Evolutionary conservation across 2,329 filamentous ascomycete species (phyloP), one percentile per base, ranked within the genome.

Genomic region (Calonectria ilicicola): DNA sequence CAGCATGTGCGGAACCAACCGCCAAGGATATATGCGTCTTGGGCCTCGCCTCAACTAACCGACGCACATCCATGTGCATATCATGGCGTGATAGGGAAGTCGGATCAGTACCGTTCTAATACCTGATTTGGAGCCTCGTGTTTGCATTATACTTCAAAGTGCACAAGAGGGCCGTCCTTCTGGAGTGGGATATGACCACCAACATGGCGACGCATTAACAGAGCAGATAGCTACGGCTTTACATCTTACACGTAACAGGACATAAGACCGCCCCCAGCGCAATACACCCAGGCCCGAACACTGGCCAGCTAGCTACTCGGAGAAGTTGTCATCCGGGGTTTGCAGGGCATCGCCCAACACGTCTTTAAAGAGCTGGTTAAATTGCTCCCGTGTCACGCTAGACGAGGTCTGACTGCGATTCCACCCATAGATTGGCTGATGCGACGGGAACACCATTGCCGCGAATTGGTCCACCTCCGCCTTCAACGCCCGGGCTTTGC

Each of bases 221-320:
- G 72, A 74, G 74, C 72, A 69, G 67, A 72, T 74, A 76, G 77
- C 72, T 80, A 77, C 72, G 78, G 73, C 67, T 73, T 65, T 77
- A 75, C 75, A 77, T 77, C 72, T 77, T 80, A 80, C 77, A 80
- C 65, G 70, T 70, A 73, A 74, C 70, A 73, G 70, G 72, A 74
- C 72, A 74, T 72, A 27, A 65, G 38, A 76, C 72, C 67, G 72
- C 69, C 68, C 64, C 74, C 69, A 69, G 68, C 47, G 69, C 56
- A 76, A 73, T 74, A 69, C 65, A 67, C 74, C 72, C 66, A 44
- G 23, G 62, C 21, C 35, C 51, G 42, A 60, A 68, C 75, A 73
- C 66, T 72, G 46, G 46, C 58, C 71, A 77, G 71, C 69, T 73
- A 72, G 72, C 65, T 67, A 76, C 47, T 67, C 38, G 67, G 56